These are phyloP conservation scores for Penicillium roqueforti DNA, from an alignment of 495 filamentous ascomycete genomes.

Conservation along the genomic window DNA sequence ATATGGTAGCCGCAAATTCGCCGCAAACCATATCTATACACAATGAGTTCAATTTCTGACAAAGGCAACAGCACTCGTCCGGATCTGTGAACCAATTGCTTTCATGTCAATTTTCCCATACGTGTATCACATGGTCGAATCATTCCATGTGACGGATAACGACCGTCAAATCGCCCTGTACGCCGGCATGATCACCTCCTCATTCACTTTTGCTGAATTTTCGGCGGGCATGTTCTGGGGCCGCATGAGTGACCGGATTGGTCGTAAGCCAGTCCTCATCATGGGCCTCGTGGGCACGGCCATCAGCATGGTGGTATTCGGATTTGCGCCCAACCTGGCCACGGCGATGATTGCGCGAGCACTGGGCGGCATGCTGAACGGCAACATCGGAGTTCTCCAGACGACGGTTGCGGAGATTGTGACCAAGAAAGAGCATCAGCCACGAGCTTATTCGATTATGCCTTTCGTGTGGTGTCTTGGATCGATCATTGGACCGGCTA, in stretches of 20 bases:
- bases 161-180: constrained; percentile 82
- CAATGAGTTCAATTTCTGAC: constrained; percentile 30
- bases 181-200: constrained; percentile 92
- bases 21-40: neutral
- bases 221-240: constrained; percentile 89
- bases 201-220: constrained; percentile 95
- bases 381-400: constrained; percentile 91
- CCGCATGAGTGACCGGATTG: constrained; percentile 83
- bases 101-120: constrained; percentile 99
- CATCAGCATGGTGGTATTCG: constrained; percentile 90
- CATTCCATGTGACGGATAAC: constrained; percentile 78
- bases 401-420: constrained; percentile 93
- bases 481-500: constrained; percentile 81
- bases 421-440: constrained; percentile 85
- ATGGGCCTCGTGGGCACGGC: constrained; percentile 85
- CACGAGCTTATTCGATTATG: constrained; percentile 93
- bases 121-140: constrained; percentile 95
- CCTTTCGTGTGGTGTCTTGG: constrained; percentile 96
- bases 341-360: constrained; percentile 84
- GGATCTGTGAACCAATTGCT: constrained; percentile 97
- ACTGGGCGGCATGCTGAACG: constrained; percentile 87
- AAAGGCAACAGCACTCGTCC: constrained; percentile 65
- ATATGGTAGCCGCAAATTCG: neutral
- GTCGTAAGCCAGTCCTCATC: constrained; percentile 87
- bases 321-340: constrained; percentile 79